Conservation (phyloP, 2,329 filamentous ascomycete genomes). For the Madurella mycetomatis region DNA sequence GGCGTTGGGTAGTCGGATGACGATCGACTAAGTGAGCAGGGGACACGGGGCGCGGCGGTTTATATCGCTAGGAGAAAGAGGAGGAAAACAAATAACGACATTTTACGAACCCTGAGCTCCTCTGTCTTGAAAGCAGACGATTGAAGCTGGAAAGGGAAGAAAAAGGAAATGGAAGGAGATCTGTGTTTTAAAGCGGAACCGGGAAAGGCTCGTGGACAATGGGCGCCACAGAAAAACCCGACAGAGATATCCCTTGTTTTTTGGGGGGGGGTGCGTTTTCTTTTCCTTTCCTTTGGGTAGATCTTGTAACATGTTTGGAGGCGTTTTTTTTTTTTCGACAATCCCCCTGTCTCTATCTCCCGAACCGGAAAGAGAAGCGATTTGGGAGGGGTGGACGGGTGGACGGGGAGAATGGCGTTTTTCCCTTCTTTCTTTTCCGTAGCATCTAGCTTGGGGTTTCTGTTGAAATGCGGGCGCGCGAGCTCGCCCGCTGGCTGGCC, state of each 20-base stretch:
- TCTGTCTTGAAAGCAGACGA: not conserved
- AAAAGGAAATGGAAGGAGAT: not conserved
- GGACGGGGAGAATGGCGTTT: slow-evolving; percentile 13
- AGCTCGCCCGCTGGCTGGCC: slow-evolving; percentile 1
- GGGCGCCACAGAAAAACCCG: too few relatives aligned
- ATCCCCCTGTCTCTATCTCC: not conserved
- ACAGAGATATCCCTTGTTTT: slow-evolving; percentile 4
- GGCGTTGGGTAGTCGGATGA: slow-evolving; percentile 53
- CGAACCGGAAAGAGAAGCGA: not conserved
- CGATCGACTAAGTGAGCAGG: slow-evolving; percentile 47
- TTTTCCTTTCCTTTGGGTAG: not conserved
- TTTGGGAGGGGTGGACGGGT: not conserved
- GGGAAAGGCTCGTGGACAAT: not conserved
- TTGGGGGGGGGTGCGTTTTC: not conserved
- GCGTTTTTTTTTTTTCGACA: slow-evolving; percentile 1
- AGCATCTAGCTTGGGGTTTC: not conserved
- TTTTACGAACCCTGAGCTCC: not conserved
- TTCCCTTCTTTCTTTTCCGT: not conserved
- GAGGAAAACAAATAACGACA: not conserved
- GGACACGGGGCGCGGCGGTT: too few relatives aligned
- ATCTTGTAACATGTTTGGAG: not conserved
- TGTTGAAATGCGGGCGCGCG: not conserved
- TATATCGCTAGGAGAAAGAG: not conserved
- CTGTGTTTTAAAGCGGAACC: not conserved
- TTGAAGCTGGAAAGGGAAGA: not conserved